Evolutionary conservation across 805 yeast genomes (phyloP), one percentile per base, ranked within the genome.

Genomic region (Candida pseudoglaebosa): DNA sequence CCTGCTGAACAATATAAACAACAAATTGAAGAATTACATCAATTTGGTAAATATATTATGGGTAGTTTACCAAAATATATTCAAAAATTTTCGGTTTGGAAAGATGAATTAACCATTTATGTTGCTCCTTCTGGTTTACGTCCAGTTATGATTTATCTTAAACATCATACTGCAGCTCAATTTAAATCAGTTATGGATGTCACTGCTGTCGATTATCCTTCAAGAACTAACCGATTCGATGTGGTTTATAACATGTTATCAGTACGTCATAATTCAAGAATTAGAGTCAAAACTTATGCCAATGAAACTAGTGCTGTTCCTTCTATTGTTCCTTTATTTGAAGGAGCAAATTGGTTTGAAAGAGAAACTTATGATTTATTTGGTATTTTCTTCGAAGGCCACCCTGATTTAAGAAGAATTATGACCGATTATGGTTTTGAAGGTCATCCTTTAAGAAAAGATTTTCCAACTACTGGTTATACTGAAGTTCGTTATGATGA

Each of bases 401-500:
- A 87, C 62, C 95, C 95, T 4, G 95, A 86, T 62, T 71, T 86
- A 57, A 80, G 95, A 67, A 75, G 95, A 67, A 85, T 86, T 61
- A 76, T 86, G 80, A 86, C 95, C 40, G 95, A 86, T 65, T 86
- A 86, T 62, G 95, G 95, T 16, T 86, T 87, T 53, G 95, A 85
- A 65, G 95, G 95, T 38, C 93, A 86, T 59, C 95, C 95, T 10
- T 73, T 86, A 58, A 78, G 95, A 65, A 87, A 87, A 62, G 95
- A 87, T 64, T 87, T 87, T 83, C 95, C 95, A 51, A 81, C 91
- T 31, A 84, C 93, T 29, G 95, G 95, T 40, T 87, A 85, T 67
- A 85, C 93, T 34, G 95, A 87, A 69, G 87, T 86, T 29, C 77
- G 90, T 58, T 87, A 85, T 65, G 95, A 87, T 62, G 88, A 86